Percentiles rank a stretch among this genome's conserved stretches.
Conservation (phyloP, 2,329 filamentous ascomycete species). For the Diaporthe sp. region DNA sequence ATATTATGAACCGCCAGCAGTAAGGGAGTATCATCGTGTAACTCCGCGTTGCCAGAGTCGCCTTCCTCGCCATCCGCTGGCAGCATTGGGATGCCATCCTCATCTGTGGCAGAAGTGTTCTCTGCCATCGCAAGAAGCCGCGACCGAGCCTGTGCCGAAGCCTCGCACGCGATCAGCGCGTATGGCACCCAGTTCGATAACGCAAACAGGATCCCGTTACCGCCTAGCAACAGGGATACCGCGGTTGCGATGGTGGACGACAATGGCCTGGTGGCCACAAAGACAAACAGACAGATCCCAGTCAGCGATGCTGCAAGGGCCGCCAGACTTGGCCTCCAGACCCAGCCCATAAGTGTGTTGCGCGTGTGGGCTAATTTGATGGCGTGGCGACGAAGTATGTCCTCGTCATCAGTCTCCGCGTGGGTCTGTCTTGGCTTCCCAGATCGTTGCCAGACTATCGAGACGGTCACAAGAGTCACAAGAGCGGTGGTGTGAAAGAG, state of each 20-base stretch:
- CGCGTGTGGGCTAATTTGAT: slow-evolving; percentile 5
- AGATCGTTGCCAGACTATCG: neutral
- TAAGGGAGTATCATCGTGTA: neutral
- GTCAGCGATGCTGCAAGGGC: slow-evolving; percentile 10
- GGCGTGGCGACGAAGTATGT: neutral
- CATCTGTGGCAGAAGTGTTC: neutral
- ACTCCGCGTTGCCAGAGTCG: neutral
- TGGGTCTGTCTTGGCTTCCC: neutral
- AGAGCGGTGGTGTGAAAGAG: slow-evolving; percentile 8
- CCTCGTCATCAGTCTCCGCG: neutral
- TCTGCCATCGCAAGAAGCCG: neutral
- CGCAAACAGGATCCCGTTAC: slow-evolving; percentile 4
- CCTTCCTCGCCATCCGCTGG: neutral
- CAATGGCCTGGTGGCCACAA: neutral
- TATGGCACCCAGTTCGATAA: slow-evolving; percentile 21
- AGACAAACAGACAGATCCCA: neutral
- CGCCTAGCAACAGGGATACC: slow-evolving; percentile 2
- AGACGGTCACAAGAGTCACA: neutral
- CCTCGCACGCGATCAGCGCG: slow-evolving; percentile 17
- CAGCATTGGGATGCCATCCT: neutral
- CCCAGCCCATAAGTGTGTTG: neutral
- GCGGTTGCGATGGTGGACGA: neutral
- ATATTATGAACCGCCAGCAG: slow-evolving; percentile 10
- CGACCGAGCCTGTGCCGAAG: neutral
- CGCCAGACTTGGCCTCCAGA: slow-evolving; percentile 13